Evolutionary conservation across 768 basidiomycete species (phyloP).

Genomic region (Boletus tylopilopsis): DNA sequence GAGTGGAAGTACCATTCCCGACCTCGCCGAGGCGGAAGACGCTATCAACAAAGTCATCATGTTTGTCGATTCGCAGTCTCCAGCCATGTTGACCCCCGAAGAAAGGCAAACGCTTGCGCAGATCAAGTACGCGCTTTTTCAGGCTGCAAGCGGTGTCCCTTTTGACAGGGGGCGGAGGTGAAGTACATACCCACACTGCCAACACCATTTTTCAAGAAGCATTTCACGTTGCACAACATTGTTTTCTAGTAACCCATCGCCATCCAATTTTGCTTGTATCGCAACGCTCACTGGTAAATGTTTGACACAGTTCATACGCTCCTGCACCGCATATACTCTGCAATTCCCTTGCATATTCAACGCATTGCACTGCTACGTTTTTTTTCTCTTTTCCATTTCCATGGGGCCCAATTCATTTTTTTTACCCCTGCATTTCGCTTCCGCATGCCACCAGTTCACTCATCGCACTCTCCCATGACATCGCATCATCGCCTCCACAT

Average conservation of each 20-base stretch:
- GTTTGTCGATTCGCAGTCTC: conserved; percentile 45
- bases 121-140: conserved; percentile 53
- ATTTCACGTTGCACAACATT: conserved; percentile 12
- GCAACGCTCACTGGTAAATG: conserved; percentile 22
- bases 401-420: conserved; percentile 15
- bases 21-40: conserved; percentile 48
- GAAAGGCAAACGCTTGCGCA: conserved; percentile 42
- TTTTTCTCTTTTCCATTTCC: conserved; percentile 10
- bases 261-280: conserved; percentile 10
- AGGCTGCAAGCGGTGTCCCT: conserved; percentile 37
- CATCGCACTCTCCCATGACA: conserved; percentile 15
- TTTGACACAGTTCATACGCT: conserved; percentile 10
- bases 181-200: conserved; percentile 3
- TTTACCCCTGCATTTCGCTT: conserved; percentile 14
- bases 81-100: conserved; percentile 26
- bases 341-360: conserved; percentile 22
- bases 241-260: conserved; percentile 11
- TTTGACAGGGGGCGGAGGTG: conserved; percentile 33
- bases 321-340: conserved; percentile 21
- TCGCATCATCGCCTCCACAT: conserved; percentile 16
- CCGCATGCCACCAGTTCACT: conserved; percentile 22
- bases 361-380: conserved; percentile 9
- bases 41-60: conserved; percentile 51
- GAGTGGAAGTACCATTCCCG: conserved; percentile 33
- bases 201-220: conserved; percentile 17